A percentile compares a stretch with the other conserved stretches of the same genome.
These are phyloP conservation scores for Hypoxylon sp. DNA, from an alignment of 2,329 filamentous ascomycete species.

Conservation along the genomic window DNA sequence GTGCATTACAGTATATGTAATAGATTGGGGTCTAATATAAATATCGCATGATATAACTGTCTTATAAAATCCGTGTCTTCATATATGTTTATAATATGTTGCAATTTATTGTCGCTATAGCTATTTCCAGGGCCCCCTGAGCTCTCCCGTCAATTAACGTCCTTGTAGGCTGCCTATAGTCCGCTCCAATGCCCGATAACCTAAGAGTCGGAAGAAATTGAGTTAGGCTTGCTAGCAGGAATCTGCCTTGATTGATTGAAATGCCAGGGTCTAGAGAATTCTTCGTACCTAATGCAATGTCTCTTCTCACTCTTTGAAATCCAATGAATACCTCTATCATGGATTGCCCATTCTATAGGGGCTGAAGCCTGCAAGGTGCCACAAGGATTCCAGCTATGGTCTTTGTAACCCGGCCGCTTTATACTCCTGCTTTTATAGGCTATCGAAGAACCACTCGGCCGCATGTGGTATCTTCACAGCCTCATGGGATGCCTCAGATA, in stretches of 20 bases:
- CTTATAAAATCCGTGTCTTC: no score
- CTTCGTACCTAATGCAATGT: neutral
- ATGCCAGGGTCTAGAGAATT: neutral
- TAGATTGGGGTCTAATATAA: no score
- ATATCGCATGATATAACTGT: no score
- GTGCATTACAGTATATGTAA: no score
- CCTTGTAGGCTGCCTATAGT: no score
- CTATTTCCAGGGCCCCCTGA: no score
- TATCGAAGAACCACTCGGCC: neutral
- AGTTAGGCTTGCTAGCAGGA: neutral
- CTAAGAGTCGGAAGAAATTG: neutral
- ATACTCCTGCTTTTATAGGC: neutral
- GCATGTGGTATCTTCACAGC: neutral
- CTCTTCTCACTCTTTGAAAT: neutral
- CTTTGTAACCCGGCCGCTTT: neutral
- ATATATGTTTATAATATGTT: no score
- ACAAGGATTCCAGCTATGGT: no score
- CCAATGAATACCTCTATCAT: no score
- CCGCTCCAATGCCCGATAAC: no score
- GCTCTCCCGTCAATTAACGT: no score
- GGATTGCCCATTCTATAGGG: neutral
- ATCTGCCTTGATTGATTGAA: neutral
- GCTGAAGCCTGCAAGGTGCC: neutral
- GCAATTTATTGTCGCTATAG: no score
- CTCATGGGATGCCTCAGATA: neutral